Percentiles rank a stretch among this genome's conserved stretches.
Evolutionary conservation across 208 protist genomes (phyloP).

Genomic region (Trichomonas gallinae): DNA sequence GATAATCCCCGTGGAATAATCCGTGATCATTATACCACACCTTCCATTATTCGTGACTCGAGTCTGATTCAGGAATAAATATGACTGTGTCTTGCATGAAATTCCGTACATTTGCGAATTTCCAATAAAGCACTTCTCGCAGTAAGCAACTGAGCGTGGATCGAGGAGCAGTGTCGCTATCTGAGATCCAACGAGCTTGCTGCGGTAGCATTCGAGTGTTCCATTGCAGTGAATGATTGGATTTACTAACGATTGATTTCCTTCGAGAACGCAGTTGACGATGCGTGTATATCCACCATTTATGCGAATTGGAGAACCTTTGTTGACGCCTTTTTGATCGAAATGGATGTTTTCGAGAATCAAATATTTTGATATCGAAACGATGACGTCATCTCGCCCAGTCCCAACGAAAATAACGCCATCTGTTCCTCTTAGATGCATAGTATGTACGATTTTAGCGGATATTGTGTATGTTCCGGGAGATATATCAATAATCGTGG

Average conservation of each 20-base stretch:
- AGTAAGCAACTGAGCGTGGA: background rate
- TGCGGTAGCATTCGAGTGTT: background rate
- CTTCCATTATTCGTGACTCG: background rate
- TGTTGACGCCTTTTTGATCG: background rate
- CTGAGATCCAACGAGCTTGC: background rate
- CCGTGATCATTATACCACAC: background rate
- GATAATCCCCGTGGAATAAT: background rate
- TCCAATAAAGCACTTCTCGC: background rate
- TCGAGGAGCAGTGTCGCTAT: background rate
- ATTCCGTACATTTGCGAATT: background rate
- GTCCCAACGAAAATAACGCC: background rate
- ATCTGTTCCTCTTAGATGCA: background rate
- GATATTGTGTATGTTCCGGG: background rate
- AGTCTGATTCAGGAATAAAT: background rate
- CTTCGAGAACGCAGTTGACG: background rate
- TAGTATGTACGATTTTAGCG: background rate
- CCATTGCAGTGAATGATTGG: background rate
- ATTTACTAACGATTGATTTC: background rate
- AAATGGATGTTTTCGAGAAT: background rate
- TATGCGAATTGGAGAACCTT: background rate
- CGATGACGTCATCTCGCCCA: background rate
- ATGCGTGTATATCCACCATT: background rate
- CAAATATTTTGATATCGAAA: background rate
- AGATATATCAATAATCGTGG: background rate
- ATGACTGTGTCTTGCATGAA: background rate